These are phyloP conservation scores for Hypoxylon crocopeplum DNA, from an alignment of 495 filamentous ascomycete genomes.

Conservation along the genomic window DNA sequence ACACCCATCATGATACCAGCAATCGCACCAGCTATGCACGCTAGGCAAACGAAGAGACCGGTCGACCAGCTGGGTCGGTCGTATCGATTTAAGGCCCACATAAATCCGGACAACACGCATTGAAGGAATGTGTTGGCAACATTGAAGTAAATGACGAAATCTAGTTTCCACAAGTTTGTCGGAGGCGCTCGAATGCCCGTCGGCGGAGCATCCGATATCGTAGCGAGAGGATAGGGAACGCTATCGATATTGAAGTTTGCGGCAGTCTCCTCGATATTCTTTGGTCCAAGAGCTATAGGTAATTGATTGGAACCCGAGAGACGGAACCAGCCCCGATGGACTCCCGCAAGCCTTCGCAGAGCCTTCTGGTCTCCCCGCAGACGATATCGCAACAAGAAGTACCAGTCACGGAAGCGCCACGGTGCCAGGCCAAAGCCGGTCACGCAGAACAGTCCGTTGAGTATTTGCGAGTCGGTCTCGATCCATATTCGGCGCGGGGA, in stretches of 20 bases:
- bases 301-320: slow-evolving; percentile 62
- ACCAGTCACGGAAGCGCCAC: slow-evolving; percentile 84
- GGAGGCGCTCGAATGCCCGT: slow-evolving; percentile 71
- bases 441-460: slow-evolving; percentile 86
- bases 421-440: slow-evolving; percentile 84
- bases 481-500: slow-evolving; percentile 80
- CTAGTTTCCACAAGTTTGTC: slow-evolving; percentile 76
- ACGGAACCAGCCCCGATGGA: slow-evolving; percentile 75
- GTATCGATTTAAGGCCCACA: slow-evolving; percentile 80
- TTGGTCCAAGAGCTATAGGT: slow-evolving; percentile 50
- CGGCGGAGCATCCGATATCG: slow-evolving; percentile 61
- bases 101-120: slow-evolving; percentile 70
- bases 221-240: slow-evolving; percentile 63
- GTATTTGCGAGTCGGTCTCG: slow-evolving; percentile 82
- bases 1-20: slow-evolving; percentile 72
- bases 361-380: slow-evolving; percentile 58
- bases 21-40: slow-evolving; percentile 69
- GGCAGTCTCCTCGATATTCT: slow-evolving; percentile 50
- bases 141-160: slow-evolving; percentile 79
- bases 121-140: slow-evolving; percentile 81
- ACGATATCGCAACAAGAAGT: slow-evolving; percentile 69
- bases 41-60: slow-evolving; percentile 74
- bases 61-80: slow-evolving; percentile 76
- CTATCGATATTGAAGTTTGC: slow-evolving; percentile 40
- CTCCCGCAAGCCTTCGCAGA: slow-evolving; percentile 66